Conservation (phyloP, 768 basidiomycete species). For the Phlebiopsis flavidoalba region DNA sequence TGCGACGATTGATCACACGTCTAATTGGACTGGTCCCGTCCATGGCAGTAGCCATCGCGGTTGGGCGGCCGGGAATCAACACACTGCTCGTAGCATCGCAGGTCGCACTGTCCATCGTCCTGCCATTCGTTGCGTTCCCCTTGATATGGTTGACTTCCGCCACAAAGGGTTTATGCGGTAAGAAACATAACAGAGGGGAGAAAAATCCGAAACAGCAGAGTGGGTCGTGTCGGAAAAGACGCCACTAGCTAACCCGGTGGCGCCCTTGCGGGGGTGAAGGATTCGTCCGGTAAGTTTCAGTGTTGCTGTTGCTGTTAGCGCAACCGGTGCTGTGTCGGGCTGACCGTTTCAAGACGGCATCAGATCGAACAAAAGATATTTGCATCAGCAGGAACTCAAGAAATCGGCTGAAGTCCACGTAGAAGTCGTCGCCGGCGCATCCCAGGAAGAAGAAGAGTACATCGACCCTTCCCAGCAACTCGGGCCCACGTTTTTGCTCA, state of each 20-base stretch:
- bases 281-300: neutral
- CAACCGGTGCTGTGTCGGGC: conserved; percentile 15
- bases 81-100: conserved; percentile 79
- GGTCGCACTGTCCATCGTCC: conserved; percentile 74
- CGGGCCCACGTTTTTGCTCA: conserved; percentile 46
- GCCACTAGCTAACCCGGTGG: neutral
- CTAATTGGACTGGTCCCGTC: conserved; percentile 79
- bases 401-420: conserved; percentile 10
- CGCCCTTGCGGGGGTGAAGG: neutral
- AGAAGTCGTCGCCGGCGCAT: conserved; percentile 3
- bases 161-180: conserved; percentile 67
- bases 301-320: neutral
- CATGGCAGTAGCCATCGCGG: conserved; percentile 69
- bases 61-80: conserved; percentile 68
- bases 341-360: conserved; percentile 47
- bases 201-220: neutral
- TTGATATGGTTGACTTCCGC: conserved; percentile 68
- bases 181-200: conserved; percentile 16
- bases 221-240: neutral
- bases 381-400: conserved; percentile 8
- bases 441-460: conserved; percentile 19
- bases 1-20: conserved; percentile 78
- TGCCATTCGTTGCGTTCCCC: conserved; percentile 80
- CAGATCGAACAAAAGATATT: conserved; percentile 39
- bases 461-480: conserved; percentile 53